Evolutionary conservation across 495 filamentous ascomycete genomes (phyloP), one percentile per base, ranked within the genome.

Genomic region (Aspergillus asperescens): DNA sequence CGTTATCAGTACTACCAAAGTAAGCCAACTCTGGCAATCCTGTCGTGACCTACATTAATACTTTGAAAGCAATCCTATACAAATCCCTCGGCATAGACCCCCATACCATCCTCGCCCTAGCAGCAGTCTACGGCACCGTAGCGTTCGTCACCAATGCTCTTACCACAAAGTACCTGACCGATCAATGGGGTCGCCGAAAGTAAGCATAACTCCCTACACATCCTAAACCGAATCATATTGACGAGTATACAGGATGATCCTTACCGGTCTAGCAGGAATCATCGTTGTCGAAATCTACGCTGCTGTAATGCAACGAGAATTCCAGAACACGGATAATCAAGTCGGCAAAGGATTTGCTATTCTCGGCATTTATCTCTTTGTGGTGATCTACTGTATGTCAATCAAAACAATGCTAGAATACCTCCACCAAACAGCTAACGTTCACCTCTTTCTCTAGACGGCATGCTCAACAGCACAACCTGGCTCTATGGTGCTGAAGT

Each of bases 401-500:
- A 13, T 31, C 16, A 13, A 29, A 22, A 42, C 10, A 10, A 53
- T 40, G 8, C 18, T 40, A 35, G 19, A 15, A 25, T 10, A 28
- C 7, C 1, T 10, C 12, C 34, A 4, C 10, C 19, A 28, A 9
- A 27, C 9, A 32, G 18, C 32, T 49, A 40, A 54, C 15, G n/a
- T 51, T 18, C 4, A 16, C 1, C 18, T 28, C 28, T 42, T n/a
- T n/a, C n/a, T n/a, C 13, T 40, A 78, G 77, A 83, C 52, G 76
- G 74, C 27, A 76, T 81, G 71, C 71, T 83, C 12, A 81, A 81
- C 67, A 77, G 72, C 54, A 81, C 78, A 7, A 81, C 80, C 5
- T 83, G 80, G 80, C 61, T 81, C 0, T 83, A 83, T 53, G 80
- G 79, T 10, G 77, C 80, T 23, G 80, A 83, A 60, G 76, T 83